Base-by-base conservation (phyloP, 805 yeast species). In the Lachancea nothofagi region DNA sequence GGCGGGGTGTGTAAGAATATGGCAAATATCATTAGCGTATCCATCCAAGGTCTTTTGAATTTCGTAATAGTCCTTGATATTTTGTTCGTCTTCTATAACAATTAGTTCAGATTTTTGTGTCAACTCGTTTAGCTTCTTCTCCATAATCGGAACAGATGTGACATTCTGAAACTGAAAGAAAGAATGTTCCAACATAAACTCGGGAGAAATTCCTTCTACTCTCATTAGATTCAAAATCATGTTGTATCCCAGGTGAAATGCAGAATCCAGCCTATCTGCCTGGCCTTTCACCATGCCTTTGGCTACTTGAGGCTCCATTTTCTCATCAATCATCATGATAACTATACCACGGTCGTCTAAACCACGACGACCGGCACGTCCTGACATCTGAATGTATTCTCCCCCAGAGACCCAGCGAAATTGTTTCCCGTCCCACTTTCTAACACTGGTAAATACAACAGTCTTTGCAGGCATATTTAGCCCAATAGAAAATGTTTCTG, bases 341-440 rank as follows among this genome's bases (percentile, higher is more conserved):
- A 93, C 99, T 63, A 93, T 88, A 67, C 99, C 99, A 62, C 98
- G 83, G 62, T 93, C 98, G 73, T 93, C 99, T 53, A 93, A 75
- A 58, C 99, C 99, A 74, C 98, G 85, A 72, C 98, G 89, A 53
- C 99, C 99, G 17, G 99, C 99, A 65, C 99, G 80, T 50, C 99
- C 99, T 32, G 96, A 86, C 99, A 93, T 93, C 68, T 93, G 99
- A 58, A 93, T 93, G 65, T 93, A 93, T 67, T 93, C 99, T 70
- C 99, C 99, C 44, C 98, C 98, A 41, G 96, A 85, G 23, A 93
- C 97, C 98, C 98, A 93, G 66, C 99, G 80, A 72, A 90, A 88
- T 14, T 90, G 95, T 47, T 77, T 79, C 53, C 98, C 98, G 67
- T 93, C 99, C 95, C 97, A 93, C 62, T 93, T 93, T 59, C 98